phyloP scores from a whole-genome alignment of 352 stramenopile species.

The Globisporangium parvum region DNA sequence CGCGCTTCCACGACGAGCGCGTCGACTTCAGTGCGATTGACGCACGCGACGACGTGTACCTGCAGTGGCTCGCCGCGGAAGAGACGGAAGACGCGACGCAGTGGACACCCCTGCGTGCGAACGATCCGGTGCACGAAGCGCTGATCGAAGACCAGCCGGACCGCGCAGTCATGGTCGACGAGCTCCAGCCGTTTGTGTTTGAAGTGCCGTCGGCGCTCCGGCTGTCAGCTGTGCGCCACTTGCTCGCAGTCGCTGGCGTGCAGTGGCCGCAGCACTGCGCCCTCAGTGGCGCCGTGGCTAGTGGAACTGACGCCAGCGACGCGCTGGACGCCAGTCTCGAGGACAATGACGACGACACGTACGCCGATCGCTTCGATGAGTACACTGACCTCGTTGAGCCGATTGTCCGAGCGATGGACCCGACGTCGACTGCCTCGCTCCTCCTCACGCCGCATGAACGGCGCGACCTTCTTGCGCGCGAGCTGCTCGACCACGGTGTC shows the following conservation, averaged over 20 bases:
- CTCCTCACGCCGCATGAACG: conserved; percentile 24
- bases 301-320: not conserved
- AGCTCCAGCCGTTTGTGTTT: conserved; percentile 79
- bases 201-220: conserved; percentile 26
- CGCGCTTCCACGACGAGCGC: conserved; percentile 51
- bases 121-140: conserved; percentile 32
- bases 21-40: conserved; percentile 28
- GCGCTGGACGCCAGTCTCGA: not conserved
- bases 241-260: conserved; percentile 50
- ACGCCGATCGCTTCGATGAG: conserved; percentile 31
- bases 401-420: conserved; percentile 41
- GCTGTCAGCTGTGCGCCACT: conserved; percentile 24
- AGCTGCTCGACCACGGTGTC: conserved; percentile 18
- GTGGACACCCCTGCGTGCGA: conserved; percentile 49
- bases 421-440: conserved; percentile 14
- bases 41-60: conserved; percentile 24
- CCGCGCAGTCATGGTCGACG: conserved; percentile 55
- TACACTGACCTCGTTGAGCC: conserved; percentile 27
- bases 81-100: conserved; percentile 33
- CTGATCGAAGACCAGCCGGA: conserved; percentile 63
- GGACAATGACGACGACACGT: conserved; percentile 15
- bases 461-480: conserved; percentile 18
- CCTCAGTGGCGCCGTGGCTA: not conserved
- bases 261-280: conserved; percentile 7
- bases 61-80: conserved; percentile 40